phyloP scores from a whole-genome alignment of 768 basidiomycete genomes.

The Suillus subluteus region DNA sequence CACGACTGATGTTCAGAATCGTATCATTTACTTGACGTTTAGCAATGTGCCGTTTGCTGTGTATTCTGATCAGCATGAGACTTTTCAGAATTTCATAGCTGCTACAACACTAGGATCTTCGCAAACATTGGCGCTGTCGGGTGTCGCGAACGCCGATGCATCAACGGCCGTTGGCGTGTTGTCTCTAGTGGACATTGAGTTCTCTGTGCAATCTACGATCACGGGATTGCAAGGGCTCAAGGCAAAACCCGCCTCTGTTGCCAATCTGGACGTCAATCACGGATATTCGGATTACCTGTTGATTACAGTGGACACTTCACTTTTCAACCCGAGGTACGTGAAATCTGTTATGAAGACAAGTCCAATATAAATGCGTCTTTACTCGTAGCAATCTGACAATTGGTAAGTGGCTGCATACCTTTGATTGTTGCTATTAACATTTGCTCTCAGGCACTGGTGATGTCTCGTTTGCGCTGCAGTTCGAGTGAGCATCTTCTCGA shows the following conservation, averaged over 20 bases:
- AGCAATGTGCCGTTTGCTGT: slow-evolving; percentile 61
- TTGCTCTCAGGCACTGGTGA: slow-evolving; percentile 61
- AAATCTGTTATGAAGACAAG: background rate
- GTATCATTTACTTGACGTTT: slow-evolving; percentile 66
- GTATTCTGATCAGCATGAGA: slow-evolving; percentile 46
- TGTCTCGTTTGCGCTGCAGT: slow-evolving; percentile 61
- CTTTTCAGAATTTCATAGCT: slow-evolving; percentile 66
- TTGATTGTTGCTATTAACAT: slow-evolving; percentile 17
- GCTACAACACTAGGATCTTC: slow-evolving; percentile 54
- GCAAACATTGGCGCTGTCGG: slow-evolving; percentile 55
- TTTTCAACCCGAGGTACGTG: slow-evolving; percentile 68
- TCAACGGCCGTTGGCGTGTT: slow-evolving; percentile 69
- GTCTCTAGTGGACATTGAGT: slow-evolving; percentile 57
- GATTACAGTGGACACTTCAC: slow-evolving; percentile 60
- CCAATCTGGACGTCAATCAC: slow-evolving; percentile 65
- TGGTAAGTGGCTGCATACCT: slow-evolving; percentile 26
- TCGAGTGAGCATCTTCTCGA: slow-evolving; percentile 44
- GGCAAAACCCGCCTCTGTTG: slow-evolving; percentile 57
- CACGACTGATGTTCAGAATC: slow-evolving; percentile 61
- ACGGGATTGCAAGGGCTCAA: slow-evolving; percentile 67
- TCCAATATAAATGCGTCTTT: slow-evolving; percentile 5
- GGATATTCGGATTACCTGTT: slow-evolving; percentile 70
- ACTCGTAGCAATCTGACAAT: slow-evolving; percentile 39
- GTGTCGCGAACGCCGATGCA: slow-evolving; percentile 58
- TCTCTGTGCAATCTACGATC: slow-evolving; percentile 60